Conservation (phyloP, 495 filamentous ascomycete species). For the Trichoderma erinaceum region DNA sequence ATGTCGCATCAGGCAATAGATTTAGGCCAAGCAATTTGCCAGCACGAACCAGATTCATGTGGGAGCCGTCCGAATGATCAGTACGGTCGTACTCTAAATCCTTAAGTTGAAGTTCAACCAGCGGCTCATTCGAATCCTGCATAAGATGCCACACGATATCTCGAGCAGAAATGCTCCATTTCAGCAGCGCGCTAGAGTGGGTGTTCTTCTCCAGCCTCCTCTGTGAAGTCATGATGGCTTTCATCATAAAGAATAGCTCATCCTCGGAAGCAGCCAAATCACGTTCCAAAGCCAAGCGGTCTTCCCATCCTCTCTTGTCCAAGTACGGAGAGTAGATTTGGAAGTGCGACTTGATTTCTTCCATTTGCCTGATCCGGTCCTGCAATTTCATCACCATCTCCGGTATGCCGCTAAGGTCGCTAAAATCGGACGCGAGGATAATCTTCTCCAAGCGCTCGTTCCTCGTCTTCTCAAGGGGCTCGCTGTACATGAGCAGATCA, state of each 20-base stretch:
- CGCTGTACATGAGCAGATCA: constrained; percentile 89
- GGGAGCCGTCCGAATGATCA: constrained; percentile 94
- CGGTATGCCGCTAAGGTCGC: constrained; percentile 86
- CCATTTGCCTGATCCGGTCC: constrained; percentile 83
- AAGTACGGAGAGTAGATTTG: constrained; percentile 84
- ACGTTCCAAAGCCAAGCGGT: constrained; percentile 75
- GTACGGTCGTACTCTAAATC: constrained; percentile 88
- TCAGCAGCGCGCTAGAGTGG: constrained; percentile 68
- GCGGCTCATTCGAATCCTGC: constrained; percentile 71
- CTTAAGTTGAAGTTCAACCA: constrained; percentile 89
- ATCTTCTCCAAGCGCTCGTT: constrained; percentile 94
- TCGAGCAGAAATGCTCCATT: constrained; percentile 82
- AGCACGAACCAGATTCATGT: constrained; percentile 84
- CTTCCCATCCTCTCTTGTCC: constrained; percentile 86
- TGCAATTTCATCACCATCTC: constrained; percentile 91
- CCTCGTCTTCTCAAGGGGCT: constrained; percentile 91
- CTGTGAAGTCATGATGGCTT: constrained; percentile 95
- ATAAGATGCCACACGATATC: constrained; percentile 98
- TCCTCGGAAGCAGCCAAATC: constrained; percentile 88
- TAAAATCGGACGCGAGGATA: constrained; percentile 99
- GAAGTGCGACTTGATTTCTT: constrained; percentile 96
- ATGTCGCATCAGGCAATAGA: constrained; percentile 80
- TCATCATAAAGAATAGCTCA: constrained; percentile 99
- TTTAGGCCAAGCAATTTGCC: constrained; percentile 80
- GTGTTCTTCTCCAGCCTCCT: constrained; percentile 70